phyloP scores from a whole-genome alignment of 495 filamentous ascomycete genomes.

The Penicillium cosmopolitanum region DNA sequence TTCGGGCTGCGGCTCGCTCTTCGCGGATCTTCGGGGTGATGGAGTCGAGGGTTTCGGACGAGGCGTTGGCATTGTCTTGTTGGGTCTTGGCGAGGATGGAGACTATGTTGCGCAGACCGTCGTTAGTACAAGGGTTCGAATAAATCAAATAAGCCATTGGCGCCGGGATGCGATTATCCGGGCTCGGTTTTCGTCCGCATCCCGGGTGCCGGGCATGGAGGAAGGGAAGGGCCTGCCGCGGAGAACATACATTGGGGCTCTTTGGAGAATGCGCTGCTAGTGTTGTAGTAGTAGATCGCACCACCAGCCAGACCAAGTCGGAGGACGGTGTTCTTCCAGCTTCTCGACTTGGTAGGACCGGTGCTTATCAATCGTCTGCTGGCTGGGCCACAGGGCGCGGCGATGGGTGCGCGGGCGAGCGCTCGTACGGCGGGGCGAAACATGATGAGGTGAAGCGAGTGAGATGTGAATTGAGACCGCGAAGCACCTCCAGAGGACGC shows the following conservation, averaged over 20 bases:
- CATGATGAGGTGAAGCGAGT: constrained; percentile 47
- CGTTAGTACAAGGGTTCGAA: too few species aligned
- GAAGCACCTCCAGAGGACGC: constrained; percentile 18
- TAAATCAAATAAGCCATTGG: neutral
- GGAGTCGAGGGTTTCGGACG: constrained; percentile 49
- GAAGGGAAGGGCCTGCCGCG: neutral
- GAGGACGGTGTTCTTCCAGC: constrained; percentile 76
- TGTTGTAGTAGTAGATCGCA: constrained; percentile 92
- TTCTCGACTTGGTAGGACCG: constrained; percentile 67
- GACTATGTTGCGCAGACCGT: constrained; percentile 26
- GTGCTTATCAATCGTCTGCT: constrained; percentile 73
- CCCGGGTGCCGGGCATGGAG: too few species aligned
- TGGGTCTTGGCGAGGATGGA: constrained; percentile 35
- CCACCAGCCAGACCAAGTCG: constrained; percentile 78
- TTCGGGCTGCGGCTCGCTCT: constrained; percentile 28
- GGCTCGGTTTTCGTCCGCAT: neutral
- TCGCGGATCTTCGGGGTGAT: constrained; percentile 47
- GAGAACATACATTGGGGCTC: constrained; percentile 70
- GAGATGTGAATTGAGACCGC: constrained; percentile 18
- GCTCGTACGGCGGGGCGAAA: constrained; percentile 63
- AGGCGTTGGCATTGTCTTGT: constrained; percentile 31
- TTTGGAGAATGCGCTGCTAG: constrained; percentile 82
- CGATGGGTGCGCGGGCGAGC: constrained; percentile 51
- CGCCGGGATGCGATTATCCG: constrained; percentile 5
- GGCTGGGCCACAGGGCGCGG: constrained; percentile 42